Evolutionary conservation across 148 eudicot species (phyloP).

Genomic region (Amaranthus hypochondriacus): DNA sequence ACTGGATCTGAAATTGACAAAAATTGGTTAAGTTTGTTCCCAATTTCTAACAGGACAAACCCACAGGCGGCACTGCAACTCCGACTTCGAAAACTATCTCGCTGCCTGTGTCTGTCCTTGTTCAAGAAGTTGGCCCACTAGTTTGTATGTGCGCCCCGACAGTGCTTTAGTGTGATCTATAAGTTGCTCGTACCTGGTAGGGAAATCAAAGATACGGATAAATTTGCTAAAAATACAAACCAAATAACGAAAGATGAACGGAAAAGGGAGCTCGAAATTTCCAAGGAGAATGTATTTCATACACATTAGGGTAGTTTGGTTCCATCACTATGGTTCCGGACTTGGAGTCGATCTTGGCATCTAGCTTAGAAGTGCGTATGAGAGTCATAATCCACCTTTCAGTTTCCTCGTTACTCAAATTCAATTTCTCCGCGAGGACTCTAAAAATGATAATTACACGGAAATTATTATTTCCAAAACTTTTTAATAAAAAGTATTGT

Average conservation of each 20-base stretch:
- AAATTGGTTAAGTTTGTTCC: too few relatives aligned
- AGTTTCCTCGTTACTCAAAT: constrained; percentile 83
- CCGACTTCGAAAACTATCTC: constrained; percentile 29
- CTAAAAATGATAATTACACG: constrained; percentile 32
- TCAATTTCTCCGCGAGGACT: constrained; percentile 88
- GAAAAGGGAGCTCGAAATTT: too few relatives aligned
- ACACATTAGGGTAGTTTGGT: constrained; percentile 83
- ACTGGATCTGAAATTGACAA: too few relatives aligned
- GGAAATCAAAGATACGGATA: not conserved
- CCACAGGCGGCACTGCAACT: not conserved
- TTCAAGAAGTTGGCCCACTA: constrained; percentile 69
- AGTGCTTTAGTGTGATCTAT: constrained; percentile 84
- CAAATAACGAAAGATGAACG: not conserved
- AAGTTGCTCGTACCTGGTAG: constrained; percentile 87
- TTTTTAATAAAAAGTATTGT: not conserved
- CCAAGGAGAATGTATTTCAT: constrained; percentile 23
- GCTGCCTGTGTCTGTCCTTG: constrained; percentile 67
- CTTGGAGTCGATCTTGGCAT: constrained; percentile 78
- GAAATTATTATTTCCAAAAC: too few relatives aligned
- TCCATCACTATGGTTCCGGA: constrained; percentile 78
- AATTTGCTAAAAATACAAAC: not conserved
- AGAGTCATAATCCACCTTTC: constrained; percentile 96
- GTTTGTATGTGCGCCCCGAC: constrained; percentile 77
- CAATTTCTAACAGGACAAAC: too few relatives aligned
- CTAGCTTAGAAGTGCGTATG: constrained; percentile 82